Evolutionary conservation across 129 eudicot genomes (phyloP).

Genomic region (Centrapalus pauciflorus): DNA sequence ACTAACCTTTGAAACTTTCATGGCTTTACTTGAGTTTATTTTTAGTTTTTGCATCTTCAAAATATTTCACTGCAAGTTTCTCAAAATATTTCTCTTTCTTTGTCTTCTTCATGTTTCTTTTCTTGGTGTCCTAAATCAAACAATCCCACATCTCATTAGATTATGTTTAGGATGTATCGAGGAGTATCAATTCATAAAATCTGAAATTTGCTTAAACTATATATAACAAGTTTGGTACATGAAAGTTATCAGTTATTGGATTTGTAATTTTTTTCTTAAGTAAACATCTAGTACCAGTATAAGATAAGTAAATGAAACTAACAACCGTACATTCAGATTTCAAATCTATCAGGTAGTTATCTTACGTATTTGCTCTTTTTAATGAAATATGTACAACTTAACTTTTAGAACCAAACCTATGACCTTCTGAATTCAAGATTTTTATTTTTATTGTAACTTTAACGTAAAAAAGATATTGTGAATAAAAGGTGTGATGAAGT

Average conservation of each 20-base stretch:
- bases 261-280: background rate
- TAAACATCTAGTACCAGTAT: background rate
- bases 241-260: too few relatives aligned
- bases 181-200: background rate
- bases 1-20: background rate
- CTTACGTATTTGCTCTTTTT: too few relatives aligned
- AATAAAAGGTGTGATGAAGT: background rate
- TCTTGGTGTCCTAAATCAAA: background rate
- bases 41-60: background rate
- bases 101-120: background rate
- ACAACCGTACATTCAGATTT: background rate
- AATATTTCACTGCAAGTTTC: background rate
- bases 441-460: too few relatives aligned
- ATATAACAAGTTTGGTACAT: too few relatives aligned
- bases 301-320: background rate
- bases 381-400: background rate
- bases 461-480: background rate
- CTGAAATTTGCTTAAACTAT: background rate
- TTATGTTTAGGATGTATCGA: background rate
- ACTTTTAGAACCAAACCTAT: background rate
- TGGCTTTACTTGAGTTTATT: background rate
- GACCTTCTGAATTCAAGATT: background rate
- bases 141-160: background rate
- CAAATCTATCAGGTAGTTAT: too few relatives aligned
- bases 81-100: background rate